Evolutionary conservation across 345 rosid genomes (phyloP).

Genomic region (Salix arbutifolia): DNA sequence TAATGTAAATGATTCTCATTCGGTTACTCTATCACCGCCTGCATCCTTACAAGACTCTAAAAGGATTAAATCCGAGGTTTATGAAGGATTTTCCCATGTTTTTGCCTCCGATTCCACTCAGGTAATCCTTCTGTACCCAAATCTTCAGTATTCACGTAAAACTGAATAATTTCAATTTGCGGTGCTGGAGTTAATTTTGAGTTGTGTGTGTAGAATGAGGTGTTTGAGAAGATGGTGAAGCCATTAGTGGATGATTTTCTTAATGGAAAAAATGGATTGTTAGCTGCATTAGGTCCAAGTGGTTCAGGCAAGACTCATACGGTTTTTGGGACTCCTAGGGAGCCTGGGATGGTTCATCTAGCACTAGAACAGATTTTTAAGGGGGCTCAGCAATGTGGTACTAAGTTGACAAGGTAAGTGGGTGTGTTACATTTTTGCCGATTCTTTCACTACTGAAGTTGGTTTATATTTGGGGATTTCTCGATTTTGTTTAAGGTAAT

Average conservation of each 20-base stretch:
- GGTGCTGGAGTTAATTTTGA: neutral
- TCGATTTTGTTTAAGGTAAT: neutral
- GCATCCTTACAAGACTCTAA: conserved; percentile 52
- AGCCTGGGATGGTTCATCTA: conserved; percentile 81
- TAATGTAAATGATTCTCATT: conserved; percentile 40
- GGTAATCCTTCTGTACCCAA: conserved; percentile 30
- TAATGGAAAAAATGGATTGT: conserved; percentile 71
- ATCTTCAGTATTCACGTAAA: neutral
- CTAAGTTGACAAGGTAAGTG: conserved; percentile 44
- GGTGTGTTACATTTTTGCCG: neutral
- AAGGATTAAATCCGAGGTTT: conserved; percentile 67
- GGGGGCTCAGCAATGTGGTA: conserved; percentile 8
- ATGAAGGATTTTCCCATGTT: conserved; percentile 79
- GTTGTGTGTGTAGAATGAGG: conserved; percentile 39
- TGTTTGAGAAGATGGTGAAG: conserved; percentile 62
- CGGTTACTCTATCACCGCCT: conserved; percentile 68
- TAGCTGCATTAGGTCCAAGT: conserved; percentile 84
- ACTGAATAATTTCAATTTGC: neutral
- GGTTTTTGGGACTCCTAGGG: conserved; percentile 58
- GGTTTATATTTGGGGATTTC: neutral
- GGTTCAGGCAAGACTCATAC: conserved; percentile 97
- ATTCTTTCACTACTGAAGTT: neutral
- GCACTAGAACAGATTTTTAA: conserved; percentile 57
- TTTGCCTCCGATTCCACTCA: conserved; percentile 64
- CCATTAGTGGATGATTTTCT: conserved; percentile 76